Evolutionary conservation across 257 asterid species (phyloP), one percentile per base, ranked within the genome.

Genomic region (Petunia axillaris): DNA sequence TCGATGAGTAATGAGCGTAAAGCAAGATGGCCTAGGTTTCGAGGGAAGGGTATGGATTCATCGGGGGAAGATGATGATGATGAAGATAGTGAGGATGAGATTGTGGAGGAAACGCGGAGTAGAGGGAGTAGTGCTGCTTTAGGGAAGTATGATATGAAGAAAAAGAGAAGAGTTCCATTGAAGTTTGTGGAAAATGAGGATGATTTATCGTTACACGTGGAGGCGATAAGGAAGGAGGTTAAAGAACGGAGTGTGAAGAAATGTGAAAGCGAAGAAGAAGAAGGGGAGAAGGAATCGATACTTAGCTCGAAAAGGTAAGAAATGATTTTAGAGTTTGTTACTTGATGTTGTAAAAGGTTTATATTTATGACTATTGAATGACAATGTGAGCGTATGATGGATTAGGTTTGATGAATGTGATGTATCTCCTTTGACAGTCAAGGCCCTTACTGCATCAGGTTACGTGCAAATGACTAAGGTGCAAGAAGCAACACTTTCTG

Each of bases 381-480:
- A 83, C 83, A 76, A 40, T 67, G 74, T 39, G 75, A 15, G 66
- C 81, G 79, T 44, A 40, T 79, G 82, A 59, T 50, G 80, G 75
- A 83, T 83, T 92, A 96, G 99, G 94, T 94, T 96, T 84, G 97
- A 93, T 83, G 99, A 94, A 86, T 89, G 89, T 84, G 90, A 84
- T 80, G 79, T 93, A 77, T 93, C 98, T 80, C 85, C 92, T 3
- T 84, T 88, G 84, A 91, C 99, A 11, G 86, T 91, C 63, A 91
- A 66, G 85, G 96, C 99, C 44, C 97, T 96, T 76, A 81, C 88
- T 46, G 95, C 89, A 80, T 94, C 99, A 40, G 98, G 97, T 81
- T 96, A 92, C 78, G 86, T 88, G 83, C 97, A 92, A 84, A 92
- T 96, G 97, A 96, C 97, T 35, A 85, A 84, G 82, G 97, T 96